Conservation (phyloP, 352 stramenopile genomes). For the Albugo laibachii region DNA sequence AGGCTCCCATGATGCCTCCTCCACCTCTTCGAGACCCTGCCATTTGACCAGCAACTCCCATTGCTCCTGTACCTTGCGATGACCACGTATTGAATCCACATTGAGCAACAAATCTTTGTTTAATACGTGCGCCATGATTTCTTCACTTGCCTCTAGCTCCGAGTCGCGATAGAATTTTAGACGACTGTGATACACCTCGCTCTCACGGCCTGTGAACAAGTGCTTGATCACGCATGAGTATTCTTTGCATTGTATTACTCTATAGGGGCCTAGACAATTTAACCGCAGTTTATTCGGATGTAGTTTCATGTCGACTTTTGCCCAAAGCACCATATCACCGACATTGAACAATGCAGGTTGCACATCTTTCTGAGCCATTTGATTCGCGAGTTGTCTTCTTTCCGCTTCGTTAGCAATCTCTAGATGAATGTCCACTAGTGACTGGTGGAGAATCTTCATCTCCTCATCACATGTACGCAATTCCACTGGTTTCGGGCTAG, state of each 20-base stretch:
- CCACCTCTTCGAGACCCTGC: conserved; percentile 3
- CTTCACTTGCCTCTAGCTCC: conserved; percentile 10
- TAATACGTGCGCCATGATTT: conserved; percentile 9
- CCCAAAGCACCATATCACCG: conserved; percentile 15
- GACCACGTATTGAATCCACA: conserved; percentile 1
- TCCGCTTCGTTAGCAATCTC: no score
- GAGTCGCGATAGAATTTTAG: conserved; percentile 17
- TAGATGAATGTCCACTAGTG: no score
- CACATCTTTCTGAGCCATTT: no score
- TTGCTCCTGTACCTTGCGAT: neutral
- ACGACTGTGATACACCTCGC: conserved; percentile 9
- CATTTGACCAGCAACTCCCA: conserved; percentile 1
- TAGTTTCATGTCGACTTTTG: conserved; percentile 11
- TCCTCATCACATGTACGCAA: no score
- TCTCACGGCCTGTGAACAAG: conserved; percentile 6
- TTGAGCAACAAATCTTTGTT: conserved; percentile 7
- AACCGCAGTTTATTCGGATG: conserved; percentile 12
- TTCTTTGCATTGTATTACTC: conserved; percentile 6
- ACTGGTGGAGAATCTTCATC: no score
- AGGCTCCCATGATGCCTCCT: conserved; percentile 4
- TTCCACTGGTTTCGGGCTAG: no score
- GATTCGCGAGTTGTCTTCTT: no score
- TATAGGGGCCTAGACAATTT: conserved; percentile 14
- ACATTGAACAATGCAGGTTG: neutral
- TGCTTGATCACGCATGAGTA: conserved; percentile 12